phyloP scores from a whole-genome alignment of 345 rosid species.

The Toxicodendron radicans region DNA sequence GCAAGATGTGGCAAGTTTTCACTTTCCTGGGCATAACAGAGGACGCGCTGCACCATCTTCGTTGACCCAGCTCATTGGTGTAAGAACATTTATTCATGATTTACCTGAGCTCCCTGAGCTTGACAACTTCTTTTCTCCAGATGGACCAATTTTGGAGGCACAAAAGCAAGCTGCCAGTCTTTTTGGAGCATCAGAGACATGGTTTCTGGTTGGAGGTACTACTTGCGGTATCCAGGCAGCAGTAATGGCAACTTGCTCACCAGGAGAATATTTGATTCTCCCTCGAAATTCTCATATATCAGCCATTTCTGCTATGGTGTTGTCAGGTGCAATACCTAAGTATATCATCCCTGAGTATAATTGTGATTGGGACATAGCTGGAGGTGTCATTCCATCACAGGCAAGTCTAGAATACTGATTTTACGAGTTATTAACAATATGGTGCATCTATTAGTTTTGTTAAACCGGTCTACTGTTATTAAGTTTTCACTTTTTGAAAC shows the following conservation, averaged over 20 bases:
- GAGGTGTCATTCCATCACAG: conserved; percentile 41
- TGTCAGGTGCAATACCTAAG: conserved; percentile 55
- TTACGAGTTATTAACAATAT: neutral
- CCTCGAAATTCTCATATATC: conserved; percentile 65
- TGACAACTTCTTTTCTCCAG: conserved; percentile 53
- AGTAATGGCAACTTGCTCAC: conserved; percentile 58
- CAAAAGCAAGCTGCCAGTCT: conserved; percentile 50
- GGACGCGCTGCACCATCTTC: conserved; percentile 60
- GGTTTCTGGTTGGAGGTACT: conserved; percentile 70
- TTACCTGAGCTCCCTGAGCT: conserved; percentile 67
- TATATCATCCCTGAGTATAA: conserved; percentile 53
- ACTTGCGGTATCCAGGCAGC: conserved; percentile 69
- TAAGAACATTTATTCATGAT: conserved; percentile 49
- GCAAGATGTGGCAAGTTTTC: conserved; percentile 52
- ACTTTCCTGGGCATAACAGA: conserved; percentile 71
- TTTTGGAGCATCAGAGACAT: conserved; percentile 59
- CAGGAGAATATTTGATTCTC: conserved; percentile 53
- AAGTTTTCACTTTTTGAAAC: neutral
- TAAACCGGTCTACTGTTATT: neutral
- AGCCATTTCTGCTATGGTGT: conserved; percentile 52
- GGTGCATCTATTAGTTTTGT: neutral
- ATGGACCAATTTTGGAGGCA: conserved; percentile 64
- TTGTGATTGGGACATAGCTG: conserved; percentile 51
- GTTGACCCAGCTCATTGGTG: conserved; percentile 46
- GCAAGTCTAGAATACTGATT: conserved; percentile 22